Evolutionary conservation across 352 stramenopile species (phyloP).

Genomic region (Globisporangium acanthophoron): DNA sequence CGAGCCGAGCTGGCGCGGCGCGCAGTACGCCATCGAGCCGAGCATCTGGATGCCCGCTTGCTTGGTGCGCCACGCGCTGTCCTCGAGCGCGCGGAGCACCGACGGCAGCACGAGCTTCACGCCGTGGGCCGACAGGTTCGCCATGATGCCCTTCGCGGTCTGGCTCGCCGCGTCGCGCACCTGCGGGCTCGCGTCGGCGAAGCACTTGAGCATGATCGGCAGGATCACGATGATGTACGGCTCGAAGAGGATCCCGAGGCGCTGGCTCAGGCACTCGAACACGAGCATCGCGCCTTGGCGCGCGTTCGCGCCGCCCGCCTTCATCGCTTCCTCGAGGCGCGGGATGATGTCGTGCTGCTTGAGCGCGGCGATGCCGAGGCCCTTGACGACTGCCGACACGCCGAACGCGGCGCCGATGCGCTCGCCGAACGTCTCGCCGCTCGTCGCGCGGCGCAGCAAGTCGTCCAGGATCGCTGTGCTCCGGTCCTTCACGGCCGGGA

Average conservation of each 20-base stretch:
- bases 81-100: constrained; percentile 93
- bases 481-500: constrained; percentile 73
- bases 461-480: constrained; percentile 72
- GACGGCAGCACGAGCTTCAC: constrained; percentile 99
- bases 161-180: constrained; percentile 95
- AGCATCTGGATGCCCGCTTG: constrained; percentile 98
- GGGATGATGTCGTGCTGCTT: constrained; percentile 98
- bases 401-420: constrained; percentile 95
- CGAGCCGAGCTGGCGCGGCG: constrained; percentile 97
- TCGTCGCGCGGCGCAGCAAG: constrained; percentile 66
- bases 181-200: constrained; percentile 93
- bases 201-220: constrained; percentile 97
- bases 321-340: constrained; percentile 82
- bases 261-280: constrained; percentile 96
- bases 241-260: constrained; percentile 98
- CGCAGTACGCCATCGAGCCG: constrained; percentile 96
- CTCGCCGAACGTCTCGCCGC: constrained; percentile 79
- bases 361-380: constrained; percentile 96
- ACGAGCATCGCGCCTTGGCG: constrained; percentile 95
- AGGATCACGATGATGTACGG: constrained; percentile 98
- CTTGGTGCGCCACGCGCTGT: constrained; percentile 97
- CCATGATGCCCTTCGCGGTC: constrained; percentile 97
- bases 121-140: constrained; percentile 96
- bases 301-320: constrained; percentile 62
- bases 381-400: constrained; percentile 98